Conservation (phyloP, 257 asterid genomes). For the Solanum gandarillasii region DNA sequence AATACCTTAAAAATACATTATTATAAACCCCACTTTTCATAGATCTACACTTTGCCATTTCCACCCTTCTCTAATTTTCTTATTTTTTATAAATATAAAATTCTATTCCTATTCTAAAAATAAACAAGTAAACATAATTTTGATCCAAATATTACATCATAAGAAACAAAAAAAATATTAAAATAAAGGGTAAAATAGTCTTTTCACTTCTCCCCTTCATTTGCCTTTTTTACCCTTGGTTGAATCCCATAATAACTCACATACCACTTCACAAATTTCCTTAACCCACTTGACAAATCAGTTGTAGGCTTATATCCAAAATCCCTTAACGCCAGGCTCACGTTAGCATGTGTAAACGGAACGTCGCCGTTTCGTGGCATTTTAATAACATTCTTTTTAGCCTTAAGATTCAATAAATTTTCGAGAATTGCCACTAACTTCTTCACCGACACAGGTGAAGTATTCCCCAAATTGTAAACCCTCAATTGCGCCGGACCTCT, state of each 20-base stretch:
- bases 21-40: constrained; percentile 28
- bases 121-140: constrained; percentile 6
- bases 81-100: constrained; percentile 6
- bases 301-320: constrained; percentile 92
- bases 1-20: constrained; percentile 15
- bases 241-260: constrained; percentile 73
- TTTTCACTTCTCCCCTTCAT: not conserved
- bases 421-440: constrained; percentile 76
- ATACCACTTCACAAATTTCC: constrained; percentile 90
- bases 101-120: constrained; percentile 31
- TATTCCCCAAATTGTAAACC: constrained; percentile 87
- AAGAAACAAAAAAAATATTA: not conserved
- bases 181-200: not conserved
- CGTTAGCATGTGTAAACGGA: constrained; percentile 90
- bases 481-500: constrained; percentile 72
- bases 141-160: constrained; percentile 13
- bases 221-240: constrained; percentile 64
- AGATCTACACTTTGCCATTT: constrained; percentile 36
- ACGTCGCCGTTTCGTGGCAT: constrained; percentile 99
- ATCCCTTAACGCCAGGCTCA: constrained; percentile 69
- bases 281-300: constrained; percentile 63
- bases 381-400: constrained; percentile 59
- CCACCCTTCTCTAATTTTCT: not conserved
- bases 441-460: constrained; percentile 86
- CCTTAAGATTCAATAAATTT: constrained; percentile 41